Evolutionary conservation across 805 yeast species (phyloP), one percentile per base, ranked within the genome.

Genomic region (Yueomyces sp.): DNA sequence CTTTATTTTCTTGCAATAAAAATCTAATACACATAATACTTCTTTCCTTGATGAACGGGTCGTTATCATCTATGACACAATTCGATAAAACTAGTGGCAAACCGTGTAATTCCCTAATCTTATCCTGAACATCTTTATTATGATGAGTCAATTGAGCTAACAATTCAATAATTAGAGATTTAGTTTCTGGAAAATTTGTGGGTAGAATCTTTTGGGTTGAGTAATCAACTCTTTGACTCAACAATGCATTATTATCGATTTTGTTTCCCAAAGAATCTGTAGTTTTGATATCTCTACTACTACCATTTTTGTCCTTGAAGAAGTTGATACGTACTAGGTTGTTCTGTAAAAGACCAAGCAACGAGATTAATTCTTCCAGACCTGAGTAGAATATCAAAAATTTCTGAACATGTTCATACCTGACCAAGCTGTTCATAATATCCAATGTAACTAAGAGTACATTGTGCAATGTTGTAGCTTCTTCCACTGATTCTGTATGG

Each of bases 1-100:
- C 68, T 3, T 50, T 54, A 52, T 92, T 92, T 7, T 73, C 68
- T 28, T 74, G 73, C 12, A 90, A 62, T 32, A 87, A 61, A 47
- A 78, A 79, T 53, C 80, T 75, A 30, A 92, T 57, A 54, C 96
- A 85, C 5, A 90, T 63, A 33, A 92, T 83, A 2, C 94, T 73
- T 47, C 90, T 66, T 55, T 90, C 98, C 50, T 85, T 81, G 45
- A 84, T 80, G 46, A 72, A 90, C 0, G 96, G 97, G 58, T 92
- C 94, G 56, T 84, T 77, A 39, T 79, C 80, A 59, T 90, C 97
- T 42, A 92, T 78, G 37, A 82, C 75, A 64, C 96, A 88, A 49
- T 80, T 81, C 5, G 88, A 81, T 28, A 90, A 65, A 0, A 88
- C 69, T 26, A 85, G 61, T 43, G 78, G 85, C 11, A 90, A 59